Percentiles rank a stretch among this genome's conserved stretches.
These are phyloP conservation scores for Anethum foeniculum DNA, from an alignment of 140 eudicot species.

Conservation along the genomic window DNA sequence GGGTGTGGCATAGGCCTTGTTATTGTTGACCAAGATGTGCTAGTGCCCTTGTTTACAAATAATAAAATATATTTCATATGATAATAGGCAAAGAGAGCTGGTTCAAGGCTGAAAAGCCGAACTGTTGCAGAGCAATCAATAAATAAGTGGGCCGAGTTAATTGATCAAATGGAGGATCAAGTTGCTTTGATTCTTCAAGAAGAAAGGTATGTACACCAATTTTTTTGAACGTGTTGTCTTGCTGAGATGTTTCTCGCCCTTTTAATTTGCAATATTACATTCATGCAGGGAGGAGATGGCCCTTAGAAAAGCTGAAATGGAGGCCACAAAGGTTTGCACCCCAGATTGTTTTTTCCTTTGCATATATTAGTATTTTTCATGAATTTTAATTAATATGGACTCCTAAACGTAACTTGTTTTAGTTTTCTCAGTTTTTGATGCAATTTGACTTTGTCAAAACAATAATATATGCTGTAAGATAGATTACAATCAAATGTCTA, in stretches of 20 bases:
- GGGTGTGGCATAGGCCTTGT: background rate
- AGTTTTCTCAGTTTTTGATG: background rate
- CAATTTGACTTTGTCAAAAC: background rate
- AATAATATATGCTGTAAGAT: slow-evolving; percentile 3
- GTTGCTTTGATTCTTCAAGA: slow-evolving; percentile 69
- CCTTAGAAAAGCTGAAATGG: slow-evolving; percentile 95
- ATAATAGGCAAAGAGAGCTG: slow-evolving; percentile 73
- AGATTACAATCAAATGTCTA: slow-evolving; percentile 8
- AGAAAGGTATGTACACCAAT: slow-evolving; percentile 50
- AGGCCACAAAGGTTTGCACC: slow-evolving; percentile 62
- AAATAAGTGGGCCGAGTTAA: slow-evolving; percentile 60
- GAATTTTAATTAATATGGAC: background rate
- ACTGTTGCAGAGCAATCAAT: slow-evolving; percentile 80
- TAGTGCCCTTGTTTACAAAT: slow-evolving; percentile 1
- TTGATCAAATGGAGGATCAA: slow-evolving; percentile 94
- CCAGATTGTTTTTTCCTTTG: background rate
- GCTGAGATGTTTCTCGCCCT: background rate
- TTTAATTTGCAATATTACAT: background rate
- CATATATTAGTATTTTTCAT: background rate
- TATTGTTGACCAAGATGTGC: background rate
- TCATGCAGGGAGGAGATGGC: slow-evolving; percentile 88
- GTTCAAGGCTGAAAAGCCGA: slow-evolving; percentile 77
- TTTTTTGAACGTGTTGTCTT: background rate
- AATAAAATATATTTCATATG: background rate
- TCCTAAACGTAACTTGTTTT: background rate